Conservation (phyloP, 2,329 filamentous ascomycete genomes). For the Byssothecium circinans region DNA sequence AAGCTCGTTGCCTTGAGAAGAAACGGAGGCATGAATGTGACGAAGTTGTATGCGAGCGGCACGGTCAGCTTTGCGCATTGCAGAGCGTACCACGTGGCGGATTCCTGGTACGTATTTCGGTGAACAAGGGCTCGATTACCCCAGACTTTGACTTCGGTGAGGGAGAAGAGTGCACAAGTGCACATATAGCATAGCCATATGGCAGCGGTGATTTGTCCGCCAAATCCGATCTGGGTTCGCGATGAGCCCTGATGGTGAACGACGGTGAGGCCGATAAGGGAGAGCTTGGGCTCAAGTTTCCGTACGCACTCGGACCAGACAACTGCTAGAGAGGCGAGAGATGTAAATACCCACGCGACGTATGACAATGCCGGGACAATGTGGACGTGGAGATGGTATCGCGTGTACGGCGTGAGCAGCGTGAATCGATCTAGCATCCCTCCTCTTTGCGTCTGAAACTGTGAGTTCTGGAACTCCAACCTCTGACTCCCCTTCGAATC, state of each 20-base stretch:
- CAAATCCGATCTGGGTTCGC: slow-evolving; percentile 77
- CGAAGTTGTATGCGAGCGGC: slow-evolving; percentile 92
- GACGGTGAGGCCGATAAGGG: slow-evolving; percentile 67
- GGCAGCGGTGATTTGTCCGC: slow-evolving; percentile 80
- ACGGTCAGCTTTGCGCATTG: slow-evolving; percentile 92
- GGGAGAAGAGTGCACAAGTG: slow-evolving; percentile 79
- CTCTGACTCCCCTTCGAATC: slow-evolving; percentile 80
- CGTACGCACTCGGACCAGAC: slow-evolving; percentile 95
- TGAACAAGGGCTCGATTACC: slow-evolving; percentile 86
- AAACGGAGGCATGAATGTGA: slow-evolving; percentile 77
- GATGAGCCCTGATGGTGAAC: slow-evolving; percentile 74
- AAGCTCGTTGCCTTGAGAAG: slow-evolving; percentile 81
- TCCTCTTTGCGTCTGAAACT: slow-evolving; percentile 55
- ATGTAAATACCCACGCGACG: slow-evolving; percentile 66
- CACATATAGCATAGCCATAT: slow-evolving; percentile 97
- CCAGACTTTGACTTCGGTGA: slow-evolving; percentile 97
- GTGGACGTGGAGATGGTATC: slow-evolving; percentile 76
- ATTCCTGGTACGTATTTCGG: slow-evolving; percentile 89
- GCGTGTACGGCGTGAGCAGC: slow-evolving; percentile 76
- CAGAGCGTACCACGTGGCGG: slow-evolving; percentile 92
- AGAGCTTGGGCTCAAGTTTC: slow-evolving; percentile 70
- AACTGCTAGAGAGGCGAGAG: slow-evolving; percentile 76
- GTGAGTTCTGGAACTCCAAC: slow-evolving; percentile 70
- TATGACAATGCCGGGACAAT: slow-evolving; percentile 70
- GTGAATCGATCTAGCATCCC: slow-evolving; percentile 45